These are phyloP conservation scores for Pelargonium citronellum DNA, from an alignment of 441 rosid genomes.

Conservation along the genomic window DNA sequence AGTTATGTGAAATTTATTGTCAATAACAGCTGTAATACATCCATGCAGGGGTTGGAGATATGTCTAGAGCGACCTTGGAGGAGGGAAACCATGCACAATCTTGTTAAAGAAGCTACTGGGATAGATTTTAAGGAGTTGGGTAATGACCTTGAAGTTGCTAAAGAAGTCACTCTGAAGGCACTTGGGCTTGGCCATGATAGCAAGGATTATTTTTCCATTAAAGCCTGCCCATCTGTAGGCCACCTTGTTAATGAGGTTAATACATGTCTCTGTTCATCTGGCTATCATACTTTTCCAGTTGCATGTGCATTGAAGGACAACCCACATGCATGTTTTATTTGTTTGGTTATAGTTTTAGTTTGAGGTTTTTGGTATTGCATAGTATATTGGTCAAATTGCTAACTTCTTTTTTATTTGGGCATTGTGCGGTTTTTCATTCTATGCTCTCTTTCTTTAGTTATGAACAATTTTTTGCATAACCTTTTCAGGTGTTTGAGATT, in stretches of 20 bases:
- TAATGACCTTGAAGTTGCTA: conserved; percentile 55
- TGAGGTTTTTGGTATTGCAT: neutral
- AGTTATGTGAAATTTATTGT: neutral
- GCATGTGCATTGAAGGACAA: neutral
- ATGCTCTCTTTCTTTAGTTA: neutral
- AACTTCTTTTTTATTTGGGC: neutral
- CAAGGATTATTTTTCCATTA: conserved; percentile 64
- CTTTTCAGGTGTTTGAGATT: conserved; percentile 73
- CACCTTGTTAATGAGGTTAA: conserved; percentile 78
- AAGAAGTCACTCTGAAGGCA: conserved; percentile 49
- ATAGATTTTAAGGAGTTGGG: conserved; percentile 56
- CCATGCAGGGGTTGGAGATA: conserved; percentile 69
- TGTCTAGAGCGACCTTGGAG: conserved; percentile 85
- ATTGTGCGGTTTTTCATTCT: neutral
- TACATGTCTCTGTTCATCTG: conserved; percentile 7
- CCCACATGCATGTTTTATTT: neutral
- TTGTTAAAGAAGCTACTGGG: conserved; percentile 72
- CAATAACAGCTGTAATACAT: conserved; percentile 20
- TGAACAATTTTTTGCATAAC: conserved; percentile 9
- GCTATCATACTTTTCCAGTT: neutral
- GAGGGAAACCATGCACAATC: conserved; percentile 94
- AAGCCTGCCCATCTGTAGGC: conserved; percentile 68
- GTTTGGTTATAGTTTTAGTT: neutral
- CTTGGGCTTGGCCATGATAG: conserved; percentile 51
- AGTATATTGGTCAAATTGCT: neutral